A percentile compares a stretch with the other conserved stretches of the same genome.
Evolutionary conservation across 495 filamentous ascomycete genomes (phyloP).

Genomic region (Hypomontagnella monticulosa): DNA sequence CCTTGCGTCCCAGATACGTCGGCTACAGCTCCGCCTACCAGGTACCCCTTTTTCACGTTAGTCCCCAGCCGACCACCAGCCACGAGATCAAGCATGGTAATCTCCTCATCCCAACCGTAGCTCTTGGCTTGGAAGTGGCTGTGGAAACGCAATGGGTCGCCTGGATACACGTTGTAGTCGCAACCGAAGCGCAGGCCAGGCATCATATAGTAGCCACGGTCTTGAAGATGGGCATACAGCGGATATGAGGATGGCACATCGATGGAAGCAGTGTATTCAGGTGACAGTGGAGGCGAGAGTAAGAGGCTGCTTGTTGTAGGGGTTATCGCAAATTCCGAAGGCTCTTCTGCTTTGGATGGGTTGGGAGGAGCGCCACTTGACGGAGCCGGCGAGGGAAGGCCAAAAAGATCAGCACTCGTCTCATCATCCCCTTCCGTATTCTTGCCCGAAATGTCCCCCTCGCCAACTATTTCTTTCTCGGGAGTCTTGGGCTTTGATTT

Average conservation of each 20-base stretch:
- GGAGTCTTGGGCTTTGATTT: conserved; percentile 49
- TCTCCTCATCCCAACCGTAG: conserved; percentile 84
- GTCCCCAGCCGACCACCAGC: conserved; percentile 88
- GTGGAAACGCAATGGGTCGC: conserved; percentile 93
- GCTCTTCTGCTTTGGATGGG: conserved; percentile 17
- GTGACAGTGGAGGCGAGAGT: conserved; percentile 24
- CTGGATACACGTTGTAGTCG: conserved; percentile 89
- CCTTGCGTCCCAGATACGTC: conserved; percentile 25
- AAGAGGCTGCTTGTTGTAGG: conserved; percentile 46
- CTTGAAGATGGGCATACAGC: conserved; percentile 81
- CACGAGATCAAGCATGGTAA: conserved; percentile 83
- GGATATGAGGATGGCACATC: conserved; percentile 58
- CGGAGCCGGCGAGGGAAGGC: conserved; percentile 34
- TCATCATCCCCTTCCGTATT: conserved; percentile 36
- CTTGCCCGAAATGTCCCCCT: conserved; percentile 35
- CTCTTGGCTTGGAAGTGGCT: conserved; percentile 86
- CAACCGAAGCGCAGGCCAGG: conserved; percentile 95
- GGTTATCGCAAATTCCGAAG: conserved; percentile 40
- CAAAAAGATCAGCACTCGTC: conserved; percentile 57
- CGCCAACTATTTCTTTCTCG: conserved; percentile 43
- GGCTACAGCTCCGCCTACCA: conserved; percentile 73
- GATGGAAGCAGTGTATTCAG: conserved; percentile 1
- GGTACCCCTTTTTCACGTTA: conserved; percentile 92
- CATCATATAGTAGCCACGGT: conserved; percentile 82
- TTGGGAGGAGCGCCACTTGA: conserved; percentile 14